Conservation (phyloP, 345 rosid genomes). For the Eucalyptus cloeziana region DNA sequence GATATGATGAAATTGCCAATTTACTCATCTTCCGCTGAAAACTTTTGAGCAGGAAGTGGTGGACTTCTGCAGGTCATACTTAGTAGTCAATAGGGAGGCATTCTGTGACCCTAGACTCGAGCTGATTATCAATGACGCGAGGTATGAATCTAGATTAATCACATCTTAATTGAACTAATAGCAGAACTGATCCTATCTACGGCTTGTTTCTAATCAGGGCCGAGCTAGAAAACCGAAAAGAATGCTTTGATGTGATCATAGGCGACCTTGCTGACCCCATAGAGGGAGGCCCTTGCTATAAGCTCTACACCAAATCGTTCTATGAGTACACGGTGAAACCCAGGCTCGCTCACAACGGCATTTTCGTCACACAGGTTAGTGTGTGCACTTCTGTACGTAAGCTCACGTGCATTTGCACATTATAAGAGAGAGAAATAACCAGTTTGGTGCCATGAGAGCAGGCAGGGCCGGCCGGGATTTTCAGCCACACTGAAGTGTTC, state of each 20-base stretch:
- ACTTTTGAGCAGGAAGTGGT: slow-evolving; percentile 43
- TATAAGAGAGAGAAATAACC: neutral
- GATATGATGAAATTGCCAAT: neutral
- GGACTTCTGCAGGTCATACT: slow-evolving; percentile 44
- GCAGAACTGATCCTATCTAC: neutral
- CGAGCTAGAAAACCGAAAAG: slow-evolving; percentile 34
- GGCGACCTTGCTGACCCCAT: slow-evolving; percentile 71
- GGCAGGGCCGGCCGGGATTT: slow-evolving; percentile 76
- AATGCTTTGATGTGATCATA: slow-evolving; percentile 38
- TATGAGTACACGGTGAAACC: slow-evolving; percentile 40
- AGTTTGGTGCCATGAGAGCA: neutral
- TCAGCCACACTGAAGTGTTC: slow-evolving; percentile 60
- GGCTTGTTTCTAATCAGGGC: slow-evolving; percentile 7
- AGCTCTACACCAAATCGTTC: slow-evolving; percentile 55
- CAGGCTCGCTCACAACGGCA: slow-evolving; percentile 32
- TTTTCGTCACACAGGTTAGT: slow-evolving; percentile 52
- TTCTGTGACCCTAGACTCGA: slow-evolving; percentile 35
- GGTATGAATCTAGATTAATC: neutral
- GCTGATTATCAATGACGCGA: slow-evolving; percentile 49
- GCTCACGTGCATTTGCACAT: neutral
- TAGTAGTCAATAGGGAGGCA: slow-evolving; percentile 36
- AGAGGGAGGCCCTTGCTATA: slow-evolving; percentile 62
- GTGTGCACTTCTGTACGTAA: neutral
- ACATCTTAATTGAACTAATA: neutral
- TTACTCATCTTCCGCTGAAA: neutral